Conservation (phyloP, 2,329 filamentous ascomycete species). For the Domatiomyces globalis region DNA sequence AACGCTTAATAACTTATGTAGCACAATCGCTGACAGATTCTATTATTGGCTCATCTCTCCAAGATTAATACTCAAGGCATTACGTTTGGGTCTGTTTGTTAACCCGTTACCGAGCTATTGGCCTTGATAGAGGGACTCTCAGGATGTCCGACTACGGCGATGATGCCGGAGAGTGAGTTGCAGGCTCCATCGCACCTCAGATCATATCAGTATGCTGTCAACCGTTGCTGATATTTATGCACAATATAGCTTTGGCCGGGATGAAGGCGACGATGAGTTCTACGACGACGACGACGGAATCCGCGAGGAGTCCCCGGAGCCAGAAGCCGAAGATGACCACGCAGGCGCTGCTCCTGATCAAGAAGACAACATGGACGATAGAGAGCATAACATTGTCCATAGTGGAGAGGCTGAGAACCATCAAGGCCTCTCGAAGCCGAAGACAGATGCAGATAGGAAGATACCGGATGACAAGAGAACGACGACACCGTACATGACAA, state of each 20-base stretch:
- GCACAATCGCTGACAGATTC: neutral
- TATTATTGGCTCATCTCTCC: neutral
- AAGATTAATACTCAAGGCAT: neutral
- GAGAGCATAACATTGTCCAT: conserved; percentile 28
- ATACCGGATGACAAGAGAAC: conserved; percentile 75
- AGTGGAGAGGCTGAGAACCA: conserved; percentile 39
- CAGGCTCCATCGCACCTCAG: conserved; percentile 23
- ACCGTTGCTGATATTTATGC: neutral
- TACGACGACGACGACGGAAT: neutral
- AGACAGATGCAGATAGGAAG: conserved; percentile 58
- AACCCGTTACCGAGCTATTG: neutral
- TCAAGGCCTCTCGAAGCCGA: conserved; percentile 37
- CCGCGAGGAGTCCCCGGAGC: conserved; percentile 21
- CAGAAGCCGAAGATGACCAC: conserved; percentile 36
- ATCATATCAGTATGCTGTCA: neutral
- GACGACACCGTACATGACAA: conserved; percentile 98
- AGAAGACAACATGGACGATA: conserved; percentile 40
- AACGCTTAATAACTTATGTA: conserved; percentile 1
- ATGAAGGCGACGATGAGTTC: conserved; percentile 36
- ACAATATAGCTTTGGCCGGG: conserved; percentile 12
- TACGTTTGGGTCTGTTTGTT: neutral
- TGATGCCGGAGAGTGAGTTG: conserved; percentile 45
- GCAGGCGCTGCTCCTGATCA: conserved; percentile 39
- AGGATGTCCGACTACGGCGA: conserved; percentile 63
- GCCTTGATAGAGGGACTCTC: conserved; percentile 3